Evolutionary conservation across 208 protist genomes (phyloP).

Genomic region (Acanthamoeba culbertsoni): DNA sequence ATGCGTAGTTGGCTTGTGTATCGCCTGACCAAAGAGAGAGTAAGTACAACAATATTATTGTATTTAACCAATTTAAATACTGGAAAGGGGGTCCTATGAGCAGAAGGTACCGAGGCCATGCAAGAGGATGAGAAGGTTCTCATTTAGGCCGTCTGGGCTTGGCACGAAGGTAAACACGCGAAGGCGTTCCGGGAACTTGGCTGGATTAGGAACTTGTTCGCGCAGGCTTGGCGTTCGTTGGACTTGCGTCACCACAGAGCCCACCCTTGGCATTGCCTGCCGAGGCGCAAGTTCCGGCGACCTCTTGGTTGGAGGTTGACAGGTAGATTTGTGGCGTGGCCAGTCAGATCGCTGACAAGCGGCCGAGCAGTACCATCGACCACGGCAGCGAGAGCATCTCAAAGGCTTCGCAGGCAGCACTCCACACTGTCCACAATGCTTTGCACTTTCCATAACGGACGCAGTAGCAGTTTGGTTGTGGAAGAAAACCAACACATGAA

Average conservation of each 20-base stretch:
- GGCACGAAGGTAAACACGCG: neutral
- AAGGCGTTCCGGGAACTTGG: neutral
- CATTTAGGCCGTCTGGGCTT: conserved; percentile 22
- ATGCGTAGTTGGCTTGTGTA: neutral
- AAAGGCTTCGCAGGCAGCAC: neutral
- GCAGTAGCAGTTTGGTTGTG: neutral
- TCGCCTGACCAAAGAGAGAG: neutral
- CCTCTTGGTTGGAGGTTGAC: neutral
- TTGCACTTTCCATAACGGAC: neutral
- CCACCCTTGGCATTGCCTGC: neutral
- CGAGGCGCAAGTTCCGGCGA: neutral
- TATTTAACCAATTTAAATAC: neutral
- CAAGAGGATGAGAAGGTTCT: conserved; percentile 34
- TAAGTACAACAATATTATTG: neutral
- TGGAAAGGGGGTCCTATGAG: neutral
- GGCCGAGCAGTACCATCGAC: neutral
- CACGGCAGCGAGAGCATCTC: neutral
- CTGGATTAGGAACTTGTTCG: neutral
- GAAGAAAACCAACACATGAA: neutral
- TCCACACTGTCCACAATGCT: neutral
- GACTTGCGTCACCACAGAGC: neutral
- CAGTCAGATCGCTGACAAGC: neutral
- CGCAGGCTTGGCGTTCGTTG: neutral
- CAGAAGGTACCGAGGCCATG: conserved; percentile 7
- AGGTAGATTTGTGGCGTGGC: neutral